Percentiles rank a stretch among this genome's conserved stretches.
Conservation (phyloP, 352 stramenopile species). For the Phytopythium kandeliae region DNA sequence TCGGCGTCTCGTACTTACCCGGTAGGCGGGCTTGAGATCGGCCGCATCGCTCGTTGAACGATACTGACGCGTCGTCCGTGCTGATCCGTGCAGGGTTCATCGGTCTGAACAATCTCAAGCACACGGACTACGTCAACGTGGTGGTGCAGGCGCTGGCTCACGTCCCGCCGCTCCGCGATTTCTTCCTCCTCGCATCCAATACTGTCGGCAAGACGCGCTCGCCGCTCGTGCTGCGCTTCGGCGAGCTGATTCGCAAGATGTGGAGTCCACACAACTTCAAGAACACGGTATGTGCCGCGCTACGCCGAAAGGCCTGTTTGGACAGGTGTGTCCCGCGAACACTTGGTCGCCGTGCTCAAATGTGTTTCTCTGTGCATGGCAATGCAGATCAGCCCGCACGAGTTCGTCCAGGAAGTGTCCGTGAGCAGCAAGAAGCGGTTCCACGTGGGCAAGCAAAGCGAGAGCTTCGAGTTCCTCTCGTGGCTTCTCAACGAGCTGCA, state of each 20-base stretch:
- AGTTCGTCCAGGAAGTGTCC: conserved; percentile 94
- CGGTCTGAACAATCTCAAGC: conserved; percentile 97
- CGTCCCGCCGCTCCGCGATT: conserved; percentile 94
- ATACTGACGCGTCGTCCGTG: neutral
- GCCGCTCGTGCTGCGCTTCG: conserved; percentile 90
- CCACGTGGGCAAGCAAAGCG: conserved; percentile 90
- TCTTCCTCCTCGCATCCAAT: conserved; percentile 84
- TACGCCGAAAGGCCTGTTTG: neutral
- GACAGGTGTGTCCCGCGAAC: too few species aligned
- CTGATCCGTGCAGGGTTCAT: conserved; percentile 83
- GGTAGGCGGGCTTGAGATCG: conserved; percentile 13
- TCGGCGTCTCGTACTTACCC: conserved; percentile 95
- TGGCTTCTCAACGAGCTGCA: conserved; percentile 97
- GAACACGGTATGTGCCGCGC: conserved; percentile 80
- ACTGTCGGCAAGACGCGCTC: conserved; percentile 60
- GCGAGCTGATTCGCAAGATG: conserved; percentile 96
- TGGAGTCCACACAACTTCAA: conserved; percentile 99
- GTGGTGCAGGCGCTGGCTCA: conserved; percentile 96
- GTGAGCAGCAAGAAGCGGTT: conserved; percentile 97
- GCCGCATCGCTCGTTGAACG: too few species aligned
- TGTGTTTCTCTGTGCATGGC: neutral
- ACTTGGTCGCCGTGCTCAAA: neutral
- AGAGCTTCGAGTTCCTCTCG: conserved; percentile 95
- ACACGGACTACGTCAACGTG: conserved; percentile 98
- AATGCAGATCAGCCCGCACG: conserved; percentile 90